phyloP scores from a whole-genome alignment of 345 rosid species.

The Populus davidiana region DNA sequence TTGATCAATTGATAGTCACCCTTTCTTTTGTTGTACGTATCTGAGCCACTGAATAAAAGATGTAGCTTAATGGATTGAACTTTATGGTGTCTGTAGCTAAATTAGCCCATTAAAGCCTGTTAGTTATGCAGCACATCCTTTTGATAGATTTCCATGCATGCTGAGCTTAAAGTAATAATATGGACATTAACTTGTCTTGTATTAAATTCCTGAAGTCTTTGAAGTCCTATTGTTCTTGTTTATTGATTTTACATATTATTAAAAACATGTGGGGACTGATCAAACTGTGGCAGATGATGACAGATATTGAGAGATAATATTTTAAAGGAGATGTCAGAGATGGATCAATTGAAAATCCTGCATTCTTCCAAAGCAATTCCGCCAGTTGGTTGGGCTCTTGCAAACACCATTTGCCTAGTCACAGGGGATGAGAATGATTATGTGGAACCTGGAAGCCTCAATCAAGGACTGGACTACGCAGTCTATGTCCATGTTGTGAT shows the following conservation, averaged over 20 bases:
- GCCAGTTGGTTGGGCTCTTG: constrained; percentile 83
- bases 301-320: constrained; percentile 66
- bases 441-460: constrained; percentile 45
- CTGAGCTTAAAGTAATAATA: not conserved
- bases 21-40: no score
- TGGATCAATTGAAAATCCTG: constrained; percentile 43
- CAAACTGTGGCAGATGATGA: constrained; percentile 86
- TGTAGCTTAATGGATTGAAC: no score
- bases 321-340: constrained; percentile 43
- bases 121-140: not conserved
- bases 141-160: not conserved
- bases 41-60: no score
- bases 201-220: not conserved
- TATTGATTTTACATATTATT: constrained; percentile 11
- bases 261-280: constrained; percentile 63
- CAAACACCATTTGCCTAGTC: constrained; percentile 67
- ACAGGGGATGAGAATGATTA: constrained; percentile 63
- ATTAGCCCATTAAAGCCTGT: constrained; percentile 2
- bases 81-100: not conserved
- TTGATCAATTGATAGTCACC: no score
- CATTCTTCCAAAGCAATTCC: constrained; percentile 50
- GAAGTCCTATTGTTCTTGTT: not conserved
- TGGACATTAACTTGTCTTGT: not conserved
- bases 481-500: constrained; percentile 58
- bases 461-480: constrained; percentile 49